These are phyloP conservation scores for Citrus trifoliata DNA, from an alignment of 345 rosid genomes.

Conservation along the genomic window DNA sequence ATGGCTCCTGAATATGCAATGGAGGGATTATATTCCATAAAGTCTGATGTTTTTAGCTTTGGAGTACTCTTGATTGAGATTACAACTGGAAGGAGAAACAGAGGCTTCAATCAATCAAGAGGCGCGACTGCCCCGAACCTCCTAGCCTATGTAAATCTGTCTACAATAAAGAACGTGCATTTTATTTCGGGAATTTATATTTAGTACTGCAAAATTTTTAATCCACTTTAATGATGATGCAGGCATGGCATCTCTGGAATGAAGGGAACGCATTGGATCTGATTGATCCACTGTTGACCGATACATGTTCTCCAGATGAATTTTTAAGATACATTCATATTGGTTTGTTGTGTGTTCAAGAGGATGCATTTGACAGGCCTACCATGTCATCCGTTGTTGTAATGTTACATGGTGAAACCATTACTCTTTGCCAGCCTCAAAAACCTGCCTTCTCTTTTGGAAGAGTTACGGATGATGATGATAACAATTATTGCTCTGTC, in stretches of 20 bases:
- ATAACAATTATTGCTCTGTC: slow-evolving; percentile 4
- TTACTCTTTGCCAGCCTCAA: slow-evolving; percentile 32
- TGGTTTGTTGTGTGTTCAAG: slow-evolving; percentile 13
- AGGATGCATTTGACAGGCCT: slow-evolving; percentile 54
- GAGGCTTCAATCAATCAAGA: slow-evolving; percentile 15
- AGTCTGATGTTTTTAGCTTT: slow-evolving; percentile 59
- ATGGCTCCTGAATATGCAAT: slow-evolving; percentile 58
- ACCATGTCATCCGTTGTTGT: slow-evolving; percentile 39
- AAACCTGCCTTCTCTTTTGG: slow-evolving; percentile 46
- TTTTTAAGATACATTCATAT: slow-evolving; percentile 51
- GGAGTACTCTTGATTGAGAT: slow-evolving; percentile 60
- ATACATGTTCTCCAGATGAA: slow-evolving; percentile 33
- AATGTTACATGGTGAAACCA: slow-evolving; percentile 37
- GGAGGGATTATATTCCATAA: slow-evolving; percentile 45
- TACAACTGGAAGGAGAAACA: slow-evolving; percentile 42
- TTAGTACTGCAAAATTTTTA: not conserved
- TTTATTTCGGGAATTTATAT: not conserved
- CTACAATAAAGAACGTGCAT: not conserved
- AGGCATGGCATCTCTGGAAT: slow-evolving; percentile 66
- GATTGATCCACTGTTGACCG: slow-evolving; percentile 37
- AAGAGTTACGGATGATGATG: slow-evolving; percentile 4
- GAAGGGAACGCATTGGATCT: slow-evolving; percentile 40
- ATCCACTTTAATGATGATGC: not conserved
- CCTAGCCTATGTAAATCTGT: slow-evolving; percentile 37
- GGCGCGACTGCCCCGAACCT: slow-evolving; percentile 21